Percentiles rank a stretch among this genome's conserved stretches.
phyloP scores from a whole-genome alignment of 495 filamentous ascomycete genomes.

The Emericellopsis terricola region DNA sequence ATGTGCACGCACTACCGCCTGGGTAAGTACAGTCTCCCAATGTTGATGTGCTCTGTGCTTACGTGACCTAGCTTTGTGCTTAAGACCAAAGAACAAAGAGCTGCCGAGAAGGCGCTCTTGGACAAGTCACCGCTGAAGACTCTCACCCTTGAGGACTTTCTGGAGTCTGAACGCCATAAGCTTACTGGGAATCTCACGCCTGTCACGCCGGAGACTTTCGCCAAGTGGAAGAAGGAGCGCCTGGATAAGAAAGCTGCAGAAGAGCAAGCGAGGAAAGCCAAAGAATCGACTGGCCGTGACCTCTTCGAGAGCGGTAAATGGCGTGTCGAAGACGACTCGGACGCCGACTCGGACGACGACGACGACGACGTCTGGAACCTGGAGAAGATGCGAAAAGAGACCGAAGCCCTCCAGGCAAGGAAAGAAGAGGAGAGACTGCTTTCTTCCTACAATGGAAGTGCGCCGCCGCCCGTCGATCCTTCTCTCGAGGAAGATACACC shows the following conservation, averaged over 20 bases:
- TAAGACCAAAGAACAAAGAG: constrained; percentile 94
- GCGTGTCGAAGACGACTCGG: constrained; percentile 48
- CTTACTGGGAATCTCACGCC: constrained; percentile 80
- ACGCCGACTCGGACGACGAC: constrained; percentile 30
- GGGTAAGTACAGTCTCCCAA: no score
- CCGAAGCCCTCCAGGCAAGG: constrained; percentile 41
- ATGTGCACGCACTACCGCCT: constrained; percentile 84
- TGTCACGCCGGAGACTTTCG: constrained; percentile 80
- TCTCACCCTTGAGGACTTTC: constrained; percentile 89
- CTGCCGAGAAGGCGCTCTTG: constrained; percentile 90
- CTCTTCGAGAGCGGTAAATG: constrained; percentile 96
- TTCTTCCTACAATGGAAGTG: constrained; percentile 2
- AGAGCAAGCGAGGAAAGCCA: constrained; percentile 67
- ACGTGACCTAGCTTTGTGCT: constrained; percentile 88
- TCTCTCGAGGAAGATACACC: constrained; percentile 1
- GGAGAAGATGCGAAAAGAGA: constrained; percentile 53
- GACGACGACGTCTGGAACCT: constrained; percentile 60
- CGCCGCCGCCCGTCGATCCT: background rate
- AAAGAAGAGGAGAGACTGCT: constrained; percentile 42
- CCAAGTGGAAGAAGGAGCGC: constrained; percentile 87
- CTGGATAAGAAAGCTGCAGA: constrained; percentile 91
- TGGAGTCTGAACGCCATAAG: constrained; percentile 88
- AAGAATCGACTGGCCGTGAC: constrained; percentile 86
- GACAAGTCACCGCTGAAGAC: constrained; percentile 93
- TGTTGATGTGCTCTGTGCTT: no score